These are phyloP conservation scores for Casuarina equisetifolia DNA, from an alignment of 306 rosid species.

Conservation along the genomic window DNA sequence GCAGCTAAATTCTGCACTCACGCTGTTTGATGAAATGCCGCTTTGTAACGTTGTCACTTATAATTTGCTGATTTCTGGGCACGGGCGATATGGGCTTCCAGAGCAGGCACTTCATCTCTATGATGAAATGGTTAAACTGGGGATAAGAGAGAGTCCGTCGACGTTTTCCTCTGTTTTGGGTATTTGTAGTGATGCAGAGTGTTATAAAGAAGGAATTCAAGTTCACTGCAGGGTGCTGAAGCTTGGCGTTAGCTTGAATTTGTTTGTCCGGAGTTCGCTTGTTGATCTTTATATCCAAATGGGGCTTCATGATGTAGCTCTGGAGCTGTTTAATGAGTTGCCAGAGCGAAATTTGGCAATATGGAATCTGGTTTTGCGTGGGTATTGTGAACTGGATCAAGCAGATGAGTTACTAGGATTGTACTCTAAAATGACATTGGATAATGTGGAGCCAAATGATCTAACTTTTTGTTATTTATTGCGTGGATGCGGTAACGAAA, in stretches of 20 bases:
- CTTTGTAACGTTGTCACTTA: conserved; percentile 63
- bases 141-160: conserved; percentile 52
- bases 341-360: conserved; percentile 49
- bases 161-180: conserved; percentile 59
- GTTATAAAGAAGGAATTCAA: conserved; percentile 56
- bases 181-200: conserved; percentile 44
- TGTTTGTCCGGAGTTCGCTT: conserved; percentile 62
- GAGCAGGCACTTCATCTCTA: conserved; percentile 49
- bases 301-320: conserved; percentile 45
- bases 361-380: conserved; percentile 66
- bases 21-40: conserved; percentile 54
- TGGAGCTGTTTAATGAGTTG: conserved; percentile 72
- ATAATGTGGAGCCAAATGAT: conserved; percentile 64
- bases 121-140: conserved; percentile 53
- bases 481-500: conserved; percentile 51
- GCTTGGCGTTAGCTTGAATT: conserved; percentile 52
- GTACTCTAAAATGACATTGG: conserved; percentile 51
- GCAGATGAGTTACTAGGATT: conserved; percentile 35
- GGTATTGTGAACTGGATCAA: conserved; percentile 54
- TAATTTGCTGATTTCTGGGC: conserved; percentile 67
- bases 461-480: conserved; percentile 74
- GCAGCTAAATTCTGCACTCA: conserved; percentile 44
- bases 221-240: conserved; percentile 66
- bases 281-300: conserved; percentile 49
- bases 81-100: conserved; percentile 32